Conservation (phyloP, 768 basidiomycete genomes). For the Favolaschia claudopus region DNA sequence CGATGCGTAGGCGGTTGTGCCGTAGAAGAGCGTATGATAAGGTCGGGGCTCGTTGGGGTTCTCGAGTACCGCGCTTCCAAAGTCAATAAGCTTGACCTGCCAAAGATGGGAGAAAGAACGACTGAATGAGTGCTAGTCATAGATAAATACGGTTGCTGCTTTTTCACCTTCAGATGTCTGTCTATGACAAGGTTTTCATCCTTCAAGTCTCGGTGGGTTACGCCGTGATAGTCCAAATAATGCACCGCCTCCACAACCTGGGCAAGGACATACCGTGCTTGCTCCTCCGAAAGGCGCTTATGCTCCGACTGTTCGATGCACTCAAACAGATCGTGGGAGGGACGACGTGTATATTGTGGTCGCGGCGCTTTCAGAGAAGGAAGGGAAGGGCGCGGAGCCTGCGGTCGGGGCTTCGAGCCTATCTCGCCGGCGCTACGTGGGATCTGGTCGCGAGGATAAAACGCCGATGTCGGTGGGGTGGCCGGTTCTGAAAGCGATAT, state of each 20-base stretch:
- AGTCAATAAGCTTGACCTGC: constrained; percentile 95
- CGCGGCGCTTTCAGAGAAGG: constrained; percentile 34
- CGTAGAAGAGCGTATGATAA: constrained; percentile 83
- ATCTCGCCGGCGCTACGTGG: constrained; percentile 17
- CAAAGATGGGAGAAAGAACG: constrained; percentile 8
- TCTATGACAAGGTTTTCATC: constrained; percentile 94
- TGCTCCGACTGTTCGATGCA: constrained; percentile 90
- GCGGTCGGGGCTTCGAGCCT: constrained; percentile 9
- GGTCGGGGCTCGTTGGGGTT: constrained; percentile 70
- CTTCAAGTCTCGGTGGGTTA: constrained; percentile 96
- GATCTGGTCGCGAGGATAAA: constrained; percentile 20
- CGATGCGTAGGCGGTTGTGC: constrained; percentile 94
- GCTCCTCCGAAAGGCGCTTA: constrained; percentile 78
- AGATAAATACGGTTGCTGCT: background rate
- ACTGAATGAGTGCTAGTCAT: background rate
- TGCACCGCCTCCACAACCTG: constrained; percentile 88
- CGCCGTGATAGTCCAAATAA: constrained; percentile 82
- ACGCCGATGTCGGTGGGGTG: constrained; percentile 46
- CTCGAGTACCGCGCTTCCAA: constrained; percentile 86
- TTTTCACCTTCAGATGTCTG: constrained; percentile 69
- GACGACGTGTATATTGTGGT: constrained; percentile 66
- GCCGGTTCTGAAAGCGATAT: constrained; percentile 49
- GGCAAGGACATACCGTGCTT: constrained; percentile 83
- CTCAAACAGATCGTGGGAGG: constrained; percentile 94
- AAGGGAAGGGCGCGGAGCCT: constrained; percentile 22